phyloP scores from a whole-genome alignment of 2,329 filamentous ascomycete species.

The Phialophora chinensis region DNA sequence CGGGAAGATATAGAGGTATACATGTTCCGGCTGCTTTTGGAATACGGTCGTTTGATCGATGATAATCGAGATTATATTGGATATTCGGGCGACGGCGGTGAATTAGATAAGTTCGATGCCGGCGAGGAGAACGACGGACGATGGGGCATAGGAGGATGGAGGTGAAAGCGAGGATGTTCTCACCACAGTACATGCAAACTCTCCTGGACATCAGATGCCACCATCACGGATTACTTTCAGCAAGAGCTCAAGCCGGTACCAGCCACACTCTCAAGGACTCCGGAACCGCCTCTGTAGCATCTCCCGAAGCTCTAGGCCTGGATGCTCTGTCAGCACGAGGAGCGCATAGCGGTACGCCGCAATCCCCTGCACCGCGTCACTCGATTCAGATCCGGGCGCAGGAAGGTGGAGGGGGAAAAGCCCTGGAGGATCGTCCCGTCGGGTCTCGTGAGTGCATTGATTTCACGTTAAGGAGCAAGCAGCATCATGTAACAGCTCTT shows the following conservation, averaged over 20 bases:
- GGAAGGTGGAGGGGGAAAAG: neutral
- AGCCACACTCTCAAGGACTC: neutral
- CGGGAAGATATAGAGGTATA: slow-evolving; percentile 67
- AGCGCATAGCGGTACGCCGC: neutral
- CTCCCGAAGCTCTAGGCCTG: neutral
- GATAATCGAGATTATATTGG: slow-evolving; percentile 67
- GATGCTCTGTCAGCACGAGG: neutral
- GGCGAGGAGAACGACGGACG: slow-evolving; percentile 21
- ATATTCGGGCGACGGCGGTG: slow-evolving; percentile 51
- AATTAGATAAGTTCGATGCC: slow-evolving; percentile 40
- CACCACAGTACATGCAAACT: neutral
- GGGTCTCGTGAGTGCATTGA: neutral
- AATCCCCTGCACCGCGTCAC: neutral
- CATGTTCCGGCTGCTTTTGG: slow-evolving; percentile 49
- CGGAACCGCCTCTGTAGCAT: neutral
- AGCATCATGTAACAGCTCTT: neutral
- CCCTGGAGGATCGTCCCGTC: neutral
- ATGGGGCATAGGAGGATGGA: slow-evolving; percentile 34
- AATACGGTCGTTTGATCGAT: slow-evolving; percentile 69
- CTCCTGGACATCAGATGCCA: neutral
- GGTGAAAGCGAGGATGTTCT: slow-evolving; percentile 1
- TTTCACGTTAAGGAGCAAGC: neutral
- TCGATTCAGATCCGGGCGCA: neutral
- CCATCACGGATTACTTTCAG: neutral
- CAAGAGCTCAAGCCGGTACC: neutral